Evolutionary conservation across 2,329 filamentous ascomycete genomes (phyloP).

Genomic region (Penicillium capsulatum): DNA sequence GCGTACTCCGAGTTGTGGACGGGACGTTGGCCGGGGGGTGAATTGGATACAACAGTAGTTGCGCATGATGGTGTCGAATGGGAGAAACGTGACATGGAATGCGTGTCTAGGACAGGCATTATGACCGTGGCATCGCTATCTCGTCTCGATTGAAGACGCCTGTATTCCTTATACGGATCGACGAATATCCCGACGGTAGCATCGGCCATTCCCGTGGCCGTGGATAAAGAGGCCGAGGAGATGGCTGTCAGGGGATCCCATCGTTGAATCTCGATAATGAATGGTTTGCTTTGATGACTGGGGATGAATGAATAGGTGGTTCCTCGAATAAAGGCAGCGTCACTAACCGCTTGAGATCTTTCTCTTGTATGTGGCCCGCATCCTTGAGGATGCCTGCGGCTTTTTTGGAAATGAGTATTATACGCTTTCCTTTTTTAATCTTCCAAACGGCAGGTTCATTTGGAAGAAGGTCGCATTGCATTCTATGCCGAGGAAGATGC

Average conservation of each 20-base stretch:
- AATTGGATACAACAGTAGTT: too few relatives aligned
- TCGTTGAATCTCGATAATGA: slow-evolving; percentile 32
- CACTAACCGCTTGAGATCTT: slow-evolving; percentile 7
- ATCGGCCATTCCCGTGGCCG: slow-evolving; percentile 25
- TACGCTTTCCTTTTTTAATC: neutral
- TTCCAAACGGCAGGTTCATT: slow-evolving; percentile 65
- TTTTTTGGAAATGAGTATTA: neutral
- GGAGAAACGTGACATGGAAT: too few relatives aligned
- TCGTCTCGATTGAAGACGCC: too few relatives aligned
- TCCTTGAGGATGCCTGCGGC: neutral
- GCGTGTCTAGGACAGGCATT: too few relatives aligned
- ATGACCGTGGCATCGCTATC: too few relatives aligned
- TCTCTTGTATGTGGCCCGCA: slow-evolving; percentile 15
- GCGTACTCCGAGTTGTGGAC: too few relatives aligned
- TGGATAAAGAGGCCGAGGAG: slow-evolving; percentile 23
- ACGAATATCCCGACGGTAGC: slow-evolving; percentile 26
- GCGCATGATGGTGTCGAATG: too few relatives aligned
- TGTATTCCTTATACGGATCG: slow-evolving; percentile 28
- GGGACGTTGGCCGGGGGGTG: too few relatives aligned
- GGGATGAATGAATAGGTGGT: too few relatives aligned
- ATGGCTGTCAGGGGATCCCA: slow-evolving; percentile 33
- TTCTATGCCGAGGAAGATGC: slow-evolving; percentile 57
- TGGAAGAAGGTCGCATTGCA: slow-evolving; percentile 66
- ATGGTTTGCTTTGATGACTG: slow-evolving; percentile 28
- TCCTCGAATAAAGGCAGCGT: neutral